Base-by-base conservation (phyloP, 2,329 filamentous ascomycete genomes). In the Fusarium ambrosium region DNA sequence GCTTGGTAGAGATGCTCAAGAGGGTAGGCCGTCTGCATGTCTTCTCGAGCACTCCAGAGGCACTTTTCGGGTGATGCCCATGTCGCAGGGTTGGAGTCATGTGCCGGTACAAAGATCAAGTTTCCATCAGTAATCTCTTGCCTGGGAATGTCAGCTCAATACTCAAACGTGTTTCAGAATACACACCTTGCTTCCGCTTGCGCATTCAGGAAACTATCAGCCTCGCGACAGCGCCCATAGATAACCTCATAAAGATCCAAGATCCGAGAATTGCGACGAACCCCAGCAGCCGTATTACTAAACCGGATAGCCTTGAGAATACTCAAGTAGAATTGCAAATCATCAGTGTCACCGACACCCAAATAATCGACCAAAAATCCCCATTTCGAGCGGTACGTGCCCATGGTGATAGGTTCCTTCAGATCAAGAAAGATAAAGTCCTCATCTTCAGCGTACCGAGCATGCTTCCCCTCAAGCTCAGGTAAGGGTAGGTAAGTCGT, bases 171-270 rank as follows among this genome's bases (percentile, higher is more conserved):
- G 22, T 2, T 6, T 2, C 20, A 6, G 10, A 34, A 20, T 29
- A 60, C 73, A 6, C 1, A 77, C 75, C 66, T 68, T 39, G 64
- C 65, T 14, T 67, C 24, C 6, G 51, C 34, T 6, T 67, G 62
- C 0, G 69, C 59, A 3, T 74, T 63, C 1, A 66, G 41, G 11
- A 66, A 66, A 34, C 51, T 68, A 4, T 75, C 43, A 1, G 69
- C 53, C 20, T 77, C 75, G 1, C 69, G 72, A 24, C 70, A 78
- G 2, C 71, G 71, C 0, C 70, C 20, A 4, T 76, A 55, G 20
- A 77, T 68, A 10, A 58, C 55, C n/a, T 76, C 73, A 3, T 78
- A 78, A 6, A 78, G 68, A 58, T 78, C 73, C 4, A 77, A 22
- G 1, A 77, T 61, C 2, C 59, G 64, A 1, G 18, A 55, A 18